Conservation (phyloP, 352 stramenopile species). For the Globisporangium solare region DNA sequence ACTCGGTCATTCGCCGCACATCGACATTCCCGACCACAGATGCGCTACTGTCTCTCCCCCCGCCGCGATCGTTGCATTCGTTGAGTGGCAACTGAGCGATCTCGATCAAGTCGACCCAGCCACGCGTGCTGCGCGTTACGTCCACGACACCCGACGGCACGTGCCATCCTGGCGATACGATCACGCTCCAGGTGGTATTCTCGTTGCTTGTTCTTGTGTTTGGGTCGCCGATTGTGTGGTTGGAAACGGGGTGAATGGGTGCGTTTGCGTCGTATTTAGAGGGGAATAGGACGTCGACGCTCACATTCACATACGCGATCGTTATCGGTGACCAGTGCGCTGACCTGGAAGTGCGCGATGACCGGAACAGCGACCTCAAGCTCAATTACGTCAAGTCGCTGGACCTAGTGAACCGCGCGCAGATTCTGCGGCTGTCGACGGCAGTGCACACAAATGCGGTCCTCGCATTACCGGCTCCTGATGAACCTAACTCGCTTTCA, state of each 20-base stretch:
- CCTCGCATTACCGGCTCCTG: constrained; percentile 39
- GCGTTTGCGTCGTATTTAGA: constrained; percentile 21
- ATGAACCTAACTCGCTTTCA: constrained; percentile 41
- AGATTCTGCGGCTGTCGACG: constrained; percentile 49
- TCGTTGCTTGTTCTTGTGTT: constrained; percentile 60
- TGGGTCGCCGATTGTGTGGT: constrained; percentile 33
- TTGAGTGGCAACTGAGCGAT: constrained; percentile 46
- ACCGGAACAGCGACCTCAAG: constrained; percentile 25
- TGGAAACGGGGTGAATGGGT: constrained; percentile 23
- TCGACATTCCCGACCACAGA: constrained; percentile 43
- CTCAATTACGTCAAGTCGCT: constrained; percentile 53
- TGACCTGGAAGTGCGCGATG: constrained; percentile 45
- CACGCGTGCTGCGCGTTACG: constrained; percentile 31
- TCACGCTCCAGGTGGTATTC: constrained; percentile 54
- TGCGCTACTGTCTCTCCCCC: constrained; percentile 42
- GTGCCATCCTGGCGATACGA: constrained; percentile 53
- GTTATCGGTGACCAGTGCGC: constrained; percentile 29
- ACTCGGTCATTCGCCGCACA: constrained; percentile 32
- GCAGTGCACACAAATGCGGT: constrained; percentile 37
- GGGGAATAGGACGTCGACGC: constrained; percentile 36
- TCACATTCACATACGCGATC: constrained; percentile 53
- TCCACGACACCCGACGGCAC: constrained; percentile 31
- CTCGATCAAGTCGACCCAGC: constrained; percentile 47
- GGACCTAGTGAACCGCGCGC: constrained; percentile 19
- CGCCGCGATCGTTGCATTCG: constrained; percentile 28